Percentiles rank a stretch among this genome's conserved stretches.
These are phyloP conservation scores for Fusarium multiceps DNA, from an alignment of 2,329 filamentous ascomycete genomes.

Conservation along the genomic window DNA sequence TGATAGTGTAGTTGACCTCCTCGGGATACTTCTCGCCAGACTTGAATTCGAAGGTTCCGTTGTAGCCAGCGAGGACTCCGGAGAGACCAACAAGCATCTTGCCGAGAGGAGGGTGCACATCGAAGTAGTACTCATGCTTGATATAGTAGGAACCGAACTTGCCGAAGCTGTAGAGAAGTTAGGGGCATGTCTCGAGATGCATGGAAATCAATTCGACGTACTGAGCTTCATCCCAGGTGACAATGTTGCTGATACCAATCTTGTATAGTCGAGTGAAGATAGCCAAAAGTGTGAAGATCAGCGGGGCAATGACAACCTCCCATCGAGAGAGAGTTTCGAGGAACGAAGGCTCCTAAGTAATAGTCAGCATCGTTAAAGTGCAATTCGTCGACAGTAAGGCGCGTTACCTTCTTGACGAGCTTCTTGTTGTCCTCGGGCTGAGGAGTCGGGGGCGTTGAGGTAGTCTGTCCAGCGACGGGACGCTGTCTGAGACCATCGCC, in stretches of 20 bases:
- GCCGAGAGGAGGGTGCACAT: constrained; percentile 90
- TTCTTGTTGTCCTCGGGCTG: constrained; percentile 71
- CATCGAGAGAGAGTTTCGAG: constrained; percentile 72
- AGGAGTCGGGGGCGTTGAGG: constrained; percentile 50
- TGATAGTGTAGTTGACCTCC: constrained; percentile 96
- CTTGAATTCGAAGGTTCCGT: constrained; percentile 99
- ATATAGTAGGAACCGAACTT: constrained; percentile 99
- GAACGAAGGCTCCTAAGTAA: constrained; percentile 64
- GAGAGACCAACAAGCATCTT: constrained; percentile 99
- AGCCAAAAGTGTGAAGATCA: constrained; percentile 70
- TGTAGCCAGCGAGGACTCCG: constrained; percentile 96
- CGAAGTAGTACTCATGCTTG: constrained; percentile 98
- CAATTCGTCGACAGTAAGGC: background rate
- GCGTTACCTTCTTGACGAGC: constrained; percentile 64
- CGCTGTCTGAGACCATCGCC: constrained; percentile 68
- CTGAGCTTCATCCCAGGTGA: constrained; percentile 76
- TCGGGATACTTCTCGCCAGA: constrained; percentile 95
- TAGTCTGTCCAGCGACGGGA: constrained; percentile 55
- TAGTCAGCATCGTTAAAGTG: constrained; percentile 34
- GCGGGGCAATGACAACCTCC: constrained; percentile 70
- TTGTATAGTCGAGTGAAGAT: constrained; percentile 76
- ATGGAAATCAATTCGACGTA: constrained; percentile 52
- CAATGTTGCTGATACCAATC: constrained; percentile 74
- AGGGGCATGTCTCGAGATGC: background rate
- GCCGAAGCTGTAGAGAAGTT: constrained; percentile 72